phyloP scores from a whole-genome alignment of 202 grass and related monocot genomes.

The Bolboschoenoplectus hybrid region DNA sequence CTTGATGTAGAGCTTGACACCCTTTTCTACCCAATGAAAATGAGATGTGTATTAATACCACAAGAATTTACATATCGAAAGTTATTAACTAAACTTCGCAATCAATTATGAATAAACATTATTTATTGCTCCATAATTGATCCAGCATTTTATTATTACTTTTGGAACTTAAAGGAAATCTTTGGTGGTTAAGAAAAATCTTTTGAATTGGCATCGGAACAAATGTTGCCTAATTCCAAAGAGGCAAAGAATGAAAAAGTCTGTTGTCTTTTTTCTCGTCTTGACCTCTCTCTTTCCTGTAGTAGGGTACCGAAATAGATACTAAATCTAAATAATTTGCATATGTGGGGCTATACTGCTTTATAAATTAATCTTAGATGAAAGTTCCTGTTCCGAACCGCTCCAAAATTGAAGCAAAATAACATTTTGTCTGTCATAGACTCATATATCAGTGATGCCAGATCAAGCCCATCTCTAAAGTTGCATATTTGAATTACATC shows the following conservation, averaged over 20 bases:
- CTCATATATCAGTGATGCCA: background rate
- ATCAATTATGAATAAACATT: background rate
- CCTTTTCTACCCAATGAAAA: background rate
- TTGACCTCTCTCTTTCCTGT: background rate
- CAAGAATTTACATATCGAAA: background rate
- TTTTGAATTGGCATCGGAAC: slow-evolving; percentile 18
- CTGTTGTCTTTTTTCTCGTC: slow-evolving; percentile 24
- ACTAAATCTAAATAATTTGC: slow-evolving; percentile 30
- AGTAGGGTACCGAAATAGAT: background rate
- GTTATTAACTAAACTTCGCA: background rate
- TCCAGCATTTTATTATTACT: background rate
- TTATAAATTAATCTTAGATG: background rate
- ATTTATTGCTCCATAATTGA: slow-evolving; percentile 12
- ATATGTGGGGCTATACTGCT: slow-evolving; percentile 5
- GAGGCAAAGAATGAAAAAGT: background rate
- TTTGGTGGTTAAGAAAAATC: slow-evolving; percentile 25
- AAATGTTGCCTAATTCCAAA: background rate
- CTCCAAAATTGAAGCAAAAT: background rate
- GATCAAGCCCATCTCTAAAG: slow-evolving; percentile 22
- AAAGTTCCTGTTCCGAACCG: background rate
- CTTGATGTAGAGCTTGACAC: background rate
- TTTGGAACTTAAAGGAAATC: slow-evolving; percentile 26
- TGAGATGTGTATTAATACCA: background rate
- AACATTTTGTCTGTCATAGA: background rate
- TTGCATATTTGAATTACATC: background rate